Conservation (phyloP, 768 basidiomycete genomes). For the Scleroderma citrinum region DNA sequence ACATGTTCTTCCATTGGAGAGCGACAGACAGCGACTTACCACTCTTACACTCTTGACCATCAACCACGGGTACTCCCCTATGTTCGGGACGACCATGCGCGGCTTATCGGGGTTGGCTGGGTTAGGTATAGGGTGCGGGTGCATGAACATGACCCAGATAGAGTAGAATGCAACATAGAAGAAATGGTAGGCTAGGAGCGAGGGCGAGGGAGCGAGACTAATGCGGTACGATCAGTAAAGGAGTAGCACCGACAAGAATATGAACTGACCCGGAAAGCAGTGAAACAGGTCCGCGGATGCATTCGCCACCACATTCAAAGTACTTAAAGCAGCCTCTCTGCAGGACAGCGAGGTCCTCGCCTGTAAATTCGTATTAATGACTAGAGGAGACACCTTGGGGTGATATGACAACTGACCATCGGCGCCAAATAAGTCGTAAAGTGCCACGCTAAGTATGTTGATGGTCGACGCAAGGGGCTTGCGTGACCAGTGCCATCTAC, state of each 20-base stretch:
- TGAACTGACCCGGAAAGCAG: conserved; percentile 78
- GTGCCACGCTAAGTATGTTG: conserved; percentile 87
- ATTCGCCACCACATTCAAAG: conserved; percentile 90
- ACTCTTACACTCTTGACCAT: conserved; percentile 57
- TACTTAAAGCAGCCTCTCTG: conserved; percentile 93
- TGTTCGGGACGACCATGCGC: conserved; percentile 34
- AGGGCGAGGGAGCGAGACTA: conserved; percentile 77
- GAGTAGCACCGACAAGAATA: not conserved
- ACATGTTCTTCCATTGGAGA: not conserved
- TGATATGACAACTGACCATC: conserved; percentile 56
- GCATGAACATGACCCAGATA: conserved; percentile 84
- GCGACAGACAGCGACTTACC: conserved; percentile 47
- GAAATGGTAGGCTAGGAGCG: conserved; percentile 84
- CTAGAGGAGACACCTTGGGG: not conserved
- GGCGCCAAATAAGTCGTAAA: conserved; percentile 93
- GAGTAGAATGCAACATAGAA: conserved; percentile 94
- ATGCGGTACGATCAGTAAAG: not conserved
- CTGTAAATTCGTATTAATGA: conserved; percentile 31
- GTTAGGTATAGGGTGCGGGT: conserved; percentile 30
- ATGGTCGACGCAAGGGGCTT: conserved; percentile 82
- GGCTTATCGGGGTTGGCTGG: conserved; percentile 29
- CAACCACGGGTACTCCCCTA: conserved; percentile 66
- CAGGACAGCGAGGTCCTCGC: conserved; percentile 54
- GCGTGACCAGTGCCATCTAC: conserved; percentile 80
- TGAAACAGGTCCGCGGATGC: conserved; percentile 81